These are phyloP conservation scores for Podila epicladia DNA, from an alignment of 192 early-diverging fungal species.

Conservation along the genomic window DNA sequence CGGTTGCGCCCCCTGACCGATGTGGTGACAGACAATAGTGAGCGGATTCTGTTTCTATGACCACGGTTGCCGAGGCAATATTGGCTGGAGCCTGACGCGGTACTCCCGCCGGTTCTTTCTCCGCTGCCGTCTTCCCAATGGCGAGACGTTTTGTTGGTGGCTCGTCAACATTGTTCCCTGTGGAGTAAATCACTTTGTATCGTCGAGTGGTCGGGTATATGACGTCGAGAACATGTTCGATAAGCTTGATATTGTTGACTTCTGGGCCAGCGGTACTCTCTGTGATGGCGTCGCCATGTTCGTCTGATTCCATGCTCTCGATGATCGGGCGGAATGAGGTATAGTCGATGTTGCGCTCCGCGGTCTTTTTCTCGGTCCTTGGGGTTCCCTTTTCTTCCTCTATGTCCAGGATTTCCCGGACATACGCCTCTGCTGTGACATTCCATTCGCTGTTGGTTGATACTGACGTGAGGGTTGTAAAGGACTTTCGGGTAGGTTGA, in stretches of 20 bases:
- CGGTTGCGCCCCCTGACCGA: conserved; percentile 49
- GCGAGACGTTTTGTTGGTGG: neutral
- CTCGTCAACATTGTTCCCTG: conserved; percentile 18
- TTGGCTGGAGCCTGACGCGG: conserved; percentile 11
- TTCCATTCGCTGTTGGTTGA: conserved; percentile 41
- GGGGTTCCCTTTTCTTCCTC: conserved; percentile 1
- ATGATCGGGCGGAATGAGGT: conserved; percentile 30
- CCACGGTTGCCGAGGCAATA: conserved; percentile 30
- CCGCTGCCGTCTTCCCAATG: neutral
- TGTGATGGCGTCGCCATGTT: neutral
- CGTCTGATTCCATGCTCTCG: conserved; percentile 17
- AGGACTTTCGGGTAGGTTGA: neutral
- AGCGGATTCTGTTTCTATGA: conserved; percentile 61
- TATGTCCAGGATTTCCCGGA: conserved; percentile 20
- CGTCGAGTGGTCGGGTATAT: conserved; percentile 55
- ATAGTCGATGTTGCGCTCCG: conserved; percentile 9
- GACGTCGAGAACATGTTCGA: conserved; percentile 48
- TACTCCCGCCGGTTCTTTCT: conserved; percentile 15
- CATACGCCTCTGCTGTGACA: conserved; percentile 26
- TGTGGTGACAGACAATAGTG: conserved; percentile 65
- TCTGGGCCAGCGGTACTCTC: neutral
- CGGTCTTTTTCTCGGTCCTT: neutral
- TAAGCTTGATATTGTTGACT: conserved; percentile 25
- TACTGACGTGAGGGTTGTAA: conserved; percentile 15
- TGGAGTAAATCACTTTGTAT: conserved; percentile 30